Base-by-base conservation (phyloP, 495 filamentous ascomycete species). In the Aspergillus funiculosus region DNA sequence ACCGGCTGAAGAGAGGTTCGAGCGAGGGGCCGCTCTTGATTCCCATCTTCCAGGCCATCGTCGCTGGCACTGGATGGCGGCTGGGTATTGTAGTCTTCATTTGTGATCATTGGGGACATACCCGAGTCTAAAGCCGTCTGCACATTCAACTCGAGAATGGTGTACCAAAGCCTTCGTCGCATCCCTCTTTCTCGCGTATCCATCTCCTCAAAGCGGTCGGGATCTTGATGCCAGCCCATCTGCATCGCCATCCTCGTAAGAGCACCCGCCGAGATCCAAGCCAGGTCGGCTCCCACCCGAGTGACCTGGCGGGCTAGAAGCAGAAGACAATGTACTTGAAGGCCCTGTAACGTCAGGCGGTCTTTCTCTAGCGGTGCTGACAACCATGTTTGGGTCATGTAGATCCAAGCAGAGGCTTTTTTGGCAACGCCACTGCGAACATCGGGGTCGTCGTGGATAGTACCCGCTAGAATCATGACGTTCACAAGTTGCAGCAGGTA, bases 221-320 rank as follows among this genome's bases (percentile, higher is more conserved):
- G 78, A 49, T 82, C 79, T 20, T 69, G 72, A 59, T 81, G 74
- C 5, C 79, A 42, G 0, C 73, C 74, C 54, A 79, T 76, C 28
- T 74, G 66, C 67, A 79, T 77, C 4, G 75, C 73, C 44, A 58
- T 72, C n/a, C 68, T 59, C 6, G 76, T 41, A 0, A 81, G 55
- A 2, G 75, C 68, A 2, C 78, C 77, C 20, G 54, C 61, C 0
- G 73, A 70, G 10, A 72, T 69, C 76, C 77, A 80, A 1, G 72
- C 63, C 1, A 77, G 49, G 44, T 80, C 73, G 6, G 64, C 63
- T 4, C 72, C 71, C 4, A 78, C 51, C 2, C 61, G 63, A 41
- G 59, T 63, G 5, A 72, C 59, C 43, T 78, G 68, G 2, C 74
- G 68, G 5, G 74, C 68, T 13, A 81, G 60, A 14, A 77, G 56